Conservation (phyloP, 2,329 filamentous ascomycete species). For the Trematosphaeria pertusa region DNA sequence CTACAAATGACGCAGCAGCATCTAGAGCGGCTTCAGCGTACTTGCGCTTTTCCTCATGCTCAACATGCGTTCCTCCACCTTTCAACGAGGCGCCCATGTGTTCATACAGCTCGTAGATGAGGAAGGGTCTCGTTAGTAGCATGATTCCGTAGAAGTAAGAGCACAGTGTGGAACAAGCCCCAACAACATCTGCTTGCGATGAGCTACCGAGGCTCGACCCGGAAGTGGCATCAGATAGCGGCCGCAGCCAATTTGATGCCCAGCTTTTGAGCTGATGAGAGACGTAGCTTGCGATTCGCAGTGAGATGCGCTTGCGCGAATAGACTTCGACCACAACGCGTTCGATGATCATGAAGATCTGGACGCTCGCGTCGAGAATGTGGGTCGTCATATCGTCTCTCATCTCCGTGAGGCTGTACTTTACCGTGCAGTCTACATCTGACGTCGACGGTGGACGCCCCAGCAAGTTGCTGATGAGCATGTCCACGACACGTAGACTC, state of each 20-base stretch:
- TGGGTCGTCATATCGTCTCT: slow-evolving; percentile 23
- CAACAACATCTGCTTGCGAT: slow-evolving; percentile 39
- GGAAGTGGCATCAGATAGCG: slow-evolving; percentile 33
- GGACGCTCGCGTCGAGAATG: slow-evolving; percentile 45
- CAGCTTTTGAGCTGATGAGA: slow-evolving; percentile 50
- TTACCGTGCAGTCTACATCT: slow-evolving; percentile 57
- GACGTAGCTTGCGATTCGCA: slow-evolving; percentile 50
- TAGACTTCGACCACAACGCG: slow-evolving; percentile 57
- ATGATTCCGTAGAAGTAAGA: slow-evolving; percentile 64
- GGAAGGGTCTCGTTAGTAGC: slow-evolving; percentile 60
- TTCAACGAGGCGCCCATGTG: slow-evolving; percentile 41
- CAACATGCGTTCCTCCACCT: slow-evolving; percentile 30
- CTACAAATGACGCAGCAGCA: slow-evolving; percentile 35
- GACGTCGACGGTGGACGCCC: slow-evolving; percentile 62
- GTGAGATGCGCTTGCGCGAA: slow-evolving; percentile 49
- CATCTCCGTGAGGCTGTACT: slow-evolving; percentile 40
- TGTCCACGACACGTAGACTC: slow-evolving; percentile 59
- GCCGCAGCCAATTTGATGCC: slow-evolving; percentile 47
- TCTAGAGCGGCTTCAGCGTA: slow-evolving; percentile 42
- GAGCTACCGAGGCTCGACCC: slow-evolving; percentile 28
- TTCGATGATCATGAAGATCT: slow-evolving; percentile 59
- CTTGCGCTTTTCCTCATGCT: slow-evolving; percentile 34
- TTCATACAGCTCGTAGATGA: slow-evolving; percentile 58
- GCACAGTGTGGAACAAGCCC: slow-evolving; percentile 58
- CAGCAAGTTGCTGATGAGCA: slow-evolving; percentile 59